Base-by-base conservation (phyloP, 805 yeast species). In the Metschnikowia cerradonensis region DNA sequence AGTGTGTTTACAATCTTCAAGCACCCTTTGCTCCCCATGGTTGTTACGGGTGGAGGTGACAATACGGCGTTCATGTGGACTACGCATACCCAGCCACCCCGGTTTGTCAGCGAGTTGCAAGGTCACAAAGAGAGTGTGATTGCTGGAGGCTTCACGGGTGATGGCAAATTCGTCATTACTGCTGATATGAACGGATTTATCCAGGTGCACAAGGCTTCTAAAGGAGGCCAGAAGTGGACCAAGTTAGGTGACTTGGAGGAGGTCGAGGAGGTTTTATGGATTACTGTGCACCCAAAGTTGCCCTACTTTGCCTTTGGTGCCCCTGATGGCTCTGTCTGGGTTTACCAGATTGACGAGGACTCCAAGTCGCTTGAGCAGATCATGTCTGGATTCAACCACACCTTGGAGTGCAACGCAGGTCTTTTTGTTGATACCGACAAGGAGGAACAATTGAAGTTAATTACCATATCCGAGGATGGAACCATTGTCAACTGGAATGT, bases 111-210 rank as follows among this genome's bases (percentile, higher is more conserved):
- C 37, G 83, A 87, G 60, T 72, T 94, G 52, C 73, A 73, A 47
- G 96, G 92, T 19, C 96, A 89, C 69, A 84, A 84, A 38, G 99
- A 94, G 67, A 86, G 96, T 32, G 94, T 94, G 3, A 80, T 90
- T 47, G 76, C 89, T 6, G 91, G 94, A 47, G 90, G 84, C 0
- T 94, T 94, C 68, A 83, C 96, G 1, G 68, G 75, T 35, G 94
- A 89, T 61, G 99, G 98, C 23, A 77, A 81, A 41, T 90, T 75
- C 61, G 73, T 88, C 40, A 77, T 94, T 11, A 86, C 97, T 5
- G 98, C 92, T 37, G 99, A 95, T 69, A 94, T 94, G 99, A 83
- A 83, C 49, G 98, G 99, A 48, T 82, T 82, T 60, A 76, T 92
- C 31, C 76, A 88, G 59, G 81, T 90, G 14, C 88, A 84, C 72